Evolutionary conservation across 345 rosid genomes (phyloP).

Genomic region (Heritiera fomes): DNA sequence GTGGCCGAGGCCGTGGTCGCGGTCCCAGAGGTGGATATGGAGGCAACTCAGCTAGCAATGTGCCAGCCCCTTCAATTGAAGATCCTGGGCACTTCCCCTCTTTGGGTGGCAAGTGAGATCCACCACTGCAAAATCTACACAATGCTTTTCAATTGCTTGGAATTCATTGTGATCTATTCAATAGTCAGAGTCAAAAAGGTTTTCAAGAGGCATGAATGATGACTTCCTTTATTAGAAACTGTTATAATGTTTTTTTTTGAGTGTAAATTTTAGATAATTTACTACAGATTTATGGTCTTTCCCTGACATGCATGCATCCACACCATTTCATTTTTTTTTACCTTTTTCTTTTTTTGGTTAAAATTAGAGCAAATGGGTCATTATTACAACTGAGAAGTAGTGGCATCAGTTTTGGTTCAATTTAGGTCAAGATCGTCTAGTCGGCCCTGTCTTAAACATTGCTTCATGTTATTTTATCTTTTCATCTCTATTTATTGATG

Average conservation of each 20-base stretch:
- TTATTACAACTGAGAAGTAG: constrained; percentile 25
- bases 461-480: neutral
- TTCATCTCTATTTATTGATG: neutral
- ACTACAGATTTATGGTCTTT: constrained; percentile 10
- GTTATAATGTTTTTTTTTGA: constrained; percentile 28
- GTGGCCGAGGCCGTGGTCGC: constrained; percentile 76
- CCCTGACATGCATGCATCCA: constrained; percentile 27
- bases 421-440: constrained; percentile 9
- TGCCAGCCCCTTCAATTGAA: constrained; percentile 65
- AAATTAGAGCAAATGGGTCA: constrained; percentile 29
- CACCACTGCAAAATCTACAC: neutral
- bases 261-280: constrained; percentile 53
- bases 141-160: constrained; percentile 19
- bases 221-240: constrained; percentile 33
- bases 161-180: constrained; percentile 25
- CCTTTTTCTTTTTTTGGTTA: neutral
- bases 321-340: neutral
- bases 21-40: constrained; percentile 62
- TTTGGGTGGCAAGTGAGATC: constrained; percentile 79
- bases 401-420: constrained; percentile 44
- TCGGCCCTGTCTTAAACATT: neutral
- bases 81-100: constrained; percentile 92
- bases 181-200: constrained; percentile 20
- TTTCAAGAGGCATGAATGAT: constrained; percentile 33
- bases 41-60: constrained; percentile 34